Evolutionary conservation across 2,329 filamentous ascomycete genomes (phyloP).

Genomic region (Dactylellina sp.): DNA sequence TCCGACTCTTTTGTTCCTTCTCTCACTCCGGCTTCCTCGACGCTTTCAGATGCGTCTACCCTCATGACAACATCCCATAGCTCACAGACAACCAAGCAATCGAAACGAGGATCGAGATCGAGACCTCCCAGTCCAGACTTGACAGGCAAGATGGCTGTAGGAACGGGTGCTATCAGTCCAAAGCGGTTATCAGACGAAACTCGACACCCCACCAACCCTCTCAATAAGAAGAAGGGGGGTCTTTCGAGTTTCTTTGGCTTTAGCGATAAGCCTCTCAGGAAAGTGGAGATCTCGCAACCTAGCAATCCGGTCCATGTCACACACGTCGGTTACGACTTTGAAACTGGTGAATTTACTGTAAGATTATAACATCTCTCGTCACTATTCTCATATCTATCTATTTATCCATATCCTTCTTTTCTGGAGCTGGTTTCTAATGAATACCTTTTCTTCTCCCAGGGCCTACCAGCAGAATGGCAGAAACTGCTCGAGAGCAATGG

Average conservation of each 20-base stretch:
- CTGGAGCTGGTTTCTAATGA: no score
- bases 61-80: slow-evolving; percentile 38
- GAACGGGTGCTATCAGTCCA: slow-evolving; percentile 67
- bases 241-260: slow-evolving; percentile 90
- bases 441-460: no score
- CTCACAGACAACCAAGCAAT: slow-evolving; percentile 30
- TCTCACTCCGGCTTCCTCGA: slow-evolving; percentile 32
- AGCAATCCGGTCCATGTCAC: slow-evolving; percentile 98
- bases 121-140: slow-evolving; percentile 53
- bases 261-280: slow-evolving; percentile 84
- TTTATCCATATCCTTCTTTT: no score
- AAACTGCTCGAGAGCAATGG: slow-evolving; percentile 93
- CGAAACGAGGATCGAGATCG: slow-evolving; percentile 45
- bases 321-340: slow-evolving; percentile 96
- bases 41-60: slow-evolving; percentile 22
- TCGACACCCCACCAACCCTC: slow-evolving; percentile 70
- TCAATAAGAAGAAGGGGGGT: slow-evolving; percentile 84
- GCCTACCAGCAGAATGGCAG: slow-evolving; percentile 97
- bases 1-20: slow-evolving; percentile 38
- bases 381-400: not conserved
- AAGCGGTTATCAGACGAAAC: slow-evolving; percentile 85
- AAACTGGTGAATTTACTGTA: slow-evolving; percentile 96
- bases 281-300: slow-evolving; percentile 94
- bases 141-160: slow-evolving; percentile 54
- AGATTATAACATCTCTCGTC: slow-evolving; percentile 62